These are phyloP conservation scores for Barnettozyma botsteinii DNA, from an alignment of 805 yeast genomes.

Conservation along the genomic window DNA sequence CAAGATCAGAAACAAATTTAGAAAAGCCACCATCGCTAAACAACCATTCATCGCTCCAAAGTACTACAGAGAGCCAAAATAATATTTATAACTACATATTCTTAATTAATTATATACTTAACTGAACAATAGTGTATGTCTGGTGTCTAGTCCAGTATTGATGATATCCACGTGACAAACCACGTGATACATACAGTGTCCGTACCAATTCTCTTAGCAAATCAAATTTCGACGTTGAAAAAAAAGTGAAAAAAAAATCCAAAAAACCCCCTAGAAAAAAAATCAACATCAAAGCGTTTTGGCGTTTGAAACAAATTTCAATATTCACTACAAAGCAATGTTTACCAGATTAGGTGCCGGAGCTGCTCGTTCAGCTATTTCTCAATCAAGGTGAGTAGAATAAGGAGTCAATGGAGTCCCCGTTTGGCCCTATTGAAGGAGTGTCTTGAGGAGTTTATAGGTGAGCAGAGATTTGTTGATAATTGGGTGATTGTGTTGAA, in stretches of 20 bases:
- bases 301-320: conserved; percentile 1
- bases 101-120: not conserved
- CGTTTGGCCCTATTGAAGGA: not conserved
- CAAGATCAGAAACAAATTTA: conserved; percentile 76
- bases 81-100: not conserved
- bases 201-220: conserved; percentile 12
- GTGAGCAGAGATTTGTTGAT: not conserved
- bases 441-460: not conserved
- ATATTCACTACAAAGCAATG: conserved; percentile 13
- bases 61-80: conserved; percentile 46
- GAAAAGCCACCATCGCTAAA: conserved; percentile 70
- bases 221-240: conserved; percentile 20
- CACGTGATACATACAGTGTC: conserved; percentile 3
- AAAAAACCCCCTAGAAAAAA: conserved; percentile 13
- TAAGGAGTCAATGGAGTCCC: no score
- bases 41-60: conserved; percentile 79
- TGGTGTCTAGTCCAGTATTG: no score
- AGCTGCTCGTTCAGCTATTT: conserved; percentile 28
- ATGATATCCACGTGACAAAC: not conserved
- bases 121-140: no score
- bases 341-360: conserved; percentile 28
- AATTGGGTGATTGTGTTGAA: not conserved
- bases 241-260: conserved; percentile 14
- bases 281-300: conserved; percentile 1
- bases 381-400: conserved; percentile 27